Evolutionary conservation across 2,329 filamentous ascomycete genomes (phyloP).

Genomic region (Exophiala xenobiotica): DNA sequence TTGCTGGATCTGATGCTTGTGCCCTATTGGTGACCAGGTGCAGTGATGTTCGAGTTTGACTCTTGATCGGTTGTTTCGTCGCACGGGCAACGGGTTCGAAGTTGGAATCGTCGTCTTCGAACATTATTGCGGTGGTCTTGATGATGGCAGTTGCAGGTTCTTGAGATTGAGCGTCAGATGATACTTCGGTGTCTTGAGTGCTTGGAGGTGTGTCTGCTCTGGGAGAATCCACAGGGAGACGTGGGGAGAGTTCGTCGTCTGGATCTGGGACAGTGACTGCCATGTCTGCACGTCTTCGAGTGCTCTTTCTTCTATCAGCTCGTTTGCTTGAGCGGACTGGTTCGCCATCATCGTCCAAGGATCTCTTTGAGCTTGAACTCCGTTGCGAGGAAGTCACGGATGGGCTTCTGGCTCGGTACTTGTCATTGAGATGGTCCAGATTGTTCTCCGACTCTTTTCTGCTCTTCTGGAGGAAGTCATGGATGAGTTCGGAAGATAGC

Average conservation of each 20-base stretch:
- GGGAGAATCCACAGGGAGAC: conserved; percentile 15
- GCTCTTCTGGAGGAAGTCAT: conserved; percentile 27
- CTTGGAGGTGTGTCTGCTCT: conserved; percentile 24
- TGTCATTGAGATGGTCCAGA: conserved; percentile 24
- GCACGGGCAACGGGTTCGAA: conserved; percentile 3
- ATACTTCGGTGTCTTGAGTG: conserved; percentile 29
- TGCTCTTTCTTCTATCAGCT: conserved; percentile 27
- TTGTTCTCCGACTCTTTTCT: conserved; percentile 26
- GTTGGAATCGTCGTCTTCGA: conserved; percentile 4
- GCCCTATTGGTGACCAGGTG: conserved; percentile 15
- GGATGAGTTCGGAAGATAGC: conserved; percentile 28
- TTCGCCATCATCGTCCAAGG: conserved; percentile 31
- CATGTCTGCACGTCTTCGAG: conserved; percentile 23
- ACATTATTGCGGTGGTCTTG: background rate
- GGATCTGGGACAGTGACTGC: conserved; percentile 13
- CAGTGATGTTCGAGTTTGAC: conserved; percentile 13
- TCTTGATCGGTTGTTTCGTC: conserved; percentile 3
- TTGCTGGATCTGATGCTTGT: conserved; percentile 8
- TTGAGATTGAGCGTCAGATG: conserved; percentile 17
- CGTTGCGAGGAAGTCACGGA: conserved; percentile 32
- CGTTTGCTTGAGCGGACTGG: conserved; percentile 28
- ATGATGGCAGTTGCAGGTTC: conserved; percentile 3
- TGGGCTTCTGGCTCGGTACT: conserved; percentile 28
- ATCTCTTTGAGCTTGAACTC: conserved; percentile 32
- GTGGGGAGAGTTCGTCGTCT: conserved; percentile 19